phyloP scores from a whole-genome alignment of 2,329 filamentous ascomycete genomes.

The Myriosclerotinia curreyana region DNA sequence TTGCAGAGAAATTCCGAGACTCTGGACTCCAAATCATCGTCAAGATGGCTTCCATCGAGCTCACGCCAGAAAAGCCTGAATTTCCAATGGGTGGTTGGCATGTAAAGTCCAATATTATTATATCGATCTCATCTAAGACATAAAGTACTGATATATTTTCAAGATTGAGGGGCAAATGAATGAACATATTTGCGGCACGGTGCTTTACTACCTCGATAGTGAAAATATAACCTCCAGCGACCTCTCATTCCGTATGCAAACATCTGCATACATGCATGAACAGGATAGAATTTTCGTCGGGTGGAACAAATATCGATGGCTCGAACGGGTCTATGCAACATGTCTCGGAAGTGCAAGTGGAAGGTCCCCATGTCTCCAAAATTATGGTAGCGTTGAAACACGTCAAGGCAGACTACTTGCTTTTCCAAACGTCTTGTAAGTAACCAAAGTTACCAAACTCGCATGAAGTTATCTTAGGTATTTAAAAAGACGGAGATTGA shows the following conservation, averaged over 20 bases:
- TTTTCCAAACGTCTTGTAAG: conserved; percentile 43
- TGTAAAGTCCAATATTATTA: conserved; percentile 31
- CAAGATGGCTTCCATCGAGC: conserved; percentile 58
- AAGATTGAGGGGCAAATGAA: conserved; percentile 39
- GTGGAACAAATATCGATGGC: conserved; percentile 26
- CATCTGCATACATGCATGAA: conserved; percentile 7
- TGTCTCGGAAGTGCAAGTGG: background rate
- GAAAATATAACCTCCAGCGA: conserved; percentile 47
- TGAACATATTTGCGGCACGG: conserved; percentile 54
- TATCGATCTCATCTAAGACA: background rate
- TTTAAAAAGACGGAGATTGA: background rate
- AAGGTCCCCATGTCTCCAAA: conserved; percentile 37
- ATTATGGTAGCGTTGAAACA: conserved; percentile 42
- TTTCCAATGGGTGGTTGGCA: conserved; percentile 51
- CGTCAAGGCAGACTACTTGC: conserved; percentile 44
- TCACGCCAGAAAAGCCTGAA: conserved; percentile 53
- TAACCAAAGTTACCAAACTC: background rate
- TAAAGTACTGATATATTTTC: background rate
- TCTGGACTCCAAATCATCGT: conserved; percentile 59
- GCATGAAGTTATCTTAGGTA: too few species aligned
- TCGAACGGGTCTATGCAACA: conserved; percentile 28
- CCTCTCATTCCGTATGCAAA: conserved; percentile 45
- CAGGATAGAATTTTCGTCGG: background rate
- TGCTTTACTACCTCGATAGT: conserved; percentile 50
- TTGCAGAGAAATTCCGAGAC: conserved; percentile 23